Base-by-base conservation (phyloP, 495 filamentous ascomycete species). In the Oleoguttula mirabilis region DNA sequence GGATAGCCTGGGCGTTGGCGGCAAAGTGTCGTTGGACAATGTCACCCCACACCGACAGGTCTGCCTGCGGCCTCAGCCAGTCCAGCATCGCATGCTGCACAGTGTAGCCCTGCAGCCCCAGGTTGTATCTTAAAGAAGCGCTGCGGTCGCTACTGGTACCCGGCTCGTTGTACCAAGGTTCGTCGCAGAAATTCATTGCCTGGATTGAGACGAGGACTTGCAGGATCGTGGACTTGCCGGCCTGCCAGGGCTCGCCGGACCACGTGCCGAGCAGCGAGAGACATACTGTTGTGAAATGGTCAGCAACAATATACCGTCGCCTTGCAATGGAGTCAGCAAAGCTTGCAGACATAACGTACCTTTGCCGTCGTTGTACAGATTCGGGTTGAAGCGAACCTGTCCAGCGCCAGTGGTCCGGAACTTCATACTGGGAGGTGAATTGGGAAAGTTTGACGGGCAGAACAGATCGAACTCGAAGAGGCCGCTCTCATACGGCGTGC, bases 381-480 rank as follows among this genome's bases (percentile, higher is more conserved):
- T 80, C 1, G 76, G 76, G 51, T 80, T 80, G 25, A 78, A 61
- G 11, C 54, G 33, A 0, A 57, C 56, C 1, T 2, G 50, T 0
- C 71, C 70, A 6, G 56, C 50, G 7, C 66, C 68, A 0, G 75
- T 71, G 3, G 69, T 70, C 28, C 57, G 61, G 52, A 76, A 75
- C 5, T 47, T 34, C 54, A 76, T 62, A 36, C 58, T 48, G 0
- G 76, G 76, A 10, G 75, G 67, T 0, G 27, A 41, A 1, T 49
- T 44, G 0, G 76, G 76, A 34, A 72, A 80, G 14, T 68, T 45
- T 0, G 32, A 6, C 10, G 43, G 48, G 38, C 67, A 71, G 34
- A 64, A 65, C 36, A 80, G 43, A 48, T 79, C 73, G 40, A 80
- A 80, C 41, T 76, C 75, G 54, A 77, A 79, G 10, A 77, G 45